These are phyloP conservation scores for Wickerhamiella siamensis DNA, from an alignment of 805 yeast species.

Conservation along the genomic window DNA sequence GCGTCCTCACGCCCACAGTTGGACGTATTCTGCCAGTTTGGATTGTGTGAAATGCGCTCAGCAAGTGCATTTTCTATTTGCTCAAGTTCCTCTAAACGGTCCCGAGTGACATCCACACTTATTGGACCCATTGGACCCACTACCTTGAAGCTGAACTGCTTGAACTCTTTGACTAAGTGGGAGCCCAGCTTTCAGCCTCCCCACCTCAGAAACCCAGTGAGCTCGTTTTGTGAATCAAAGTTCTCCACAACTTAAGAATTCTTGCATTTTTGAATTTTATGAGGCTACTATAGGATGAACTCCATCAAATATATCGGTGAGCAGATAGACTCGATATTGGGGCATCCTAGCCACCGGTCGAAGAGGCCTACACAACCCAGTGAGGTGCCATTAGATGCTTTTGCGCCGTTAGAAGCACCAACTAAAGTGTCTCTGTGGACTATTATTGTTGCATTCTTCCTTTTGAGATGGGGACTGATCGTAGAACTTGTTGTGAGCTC, in stretches of 20 bases:
- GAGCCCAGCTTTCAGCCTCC: too few relatives aligned
- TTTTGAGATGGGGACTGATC: not conserved
- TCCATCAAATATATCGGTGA: constrained; percentile 8
- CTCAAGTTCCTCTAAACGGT: not conserved
- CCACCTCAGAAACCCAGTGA: too few relatives aligned
- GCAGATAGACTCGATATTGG: constrained; percentile 8
- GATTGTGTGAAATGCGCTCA: not conserved
- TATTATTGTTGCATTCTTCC: not conserved
- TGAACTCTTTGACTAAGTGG: too few relatives aligned
- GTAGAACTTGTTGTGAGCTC: not conserved
- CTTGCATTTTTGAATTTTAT: too few relatives aligned
- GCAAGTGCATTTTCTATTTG: not conserved
- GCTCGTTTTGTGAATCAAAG: too few relatives aligned
- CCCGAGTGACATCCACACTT: too few relatives aligned
- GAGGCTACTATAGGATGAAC: constrained; percentile 8
- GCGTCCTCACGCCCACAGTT: not conserved
- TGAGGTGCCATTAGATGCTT: too few relatives aligned
- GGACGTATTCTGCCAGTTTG: not conserved
- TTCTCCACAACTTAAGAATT: too few relatives aligned
- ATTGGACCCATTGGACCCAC: too few relatives aligned
- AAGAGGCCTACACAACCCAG: too few relatives aligned
- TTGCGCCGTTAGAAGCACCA: not conserved
- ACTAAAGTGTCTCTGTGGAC: not conserved
- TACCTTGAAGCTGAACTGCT: too few relatives aligned
- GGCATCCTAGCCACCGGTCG: not conserved